A percentile compares a stretch with the other conserved stretches of the same genome.
Evolutionary conservation across 148 eudicot species (phyloP).

Genomic region (Rheum nobile): DNA sequence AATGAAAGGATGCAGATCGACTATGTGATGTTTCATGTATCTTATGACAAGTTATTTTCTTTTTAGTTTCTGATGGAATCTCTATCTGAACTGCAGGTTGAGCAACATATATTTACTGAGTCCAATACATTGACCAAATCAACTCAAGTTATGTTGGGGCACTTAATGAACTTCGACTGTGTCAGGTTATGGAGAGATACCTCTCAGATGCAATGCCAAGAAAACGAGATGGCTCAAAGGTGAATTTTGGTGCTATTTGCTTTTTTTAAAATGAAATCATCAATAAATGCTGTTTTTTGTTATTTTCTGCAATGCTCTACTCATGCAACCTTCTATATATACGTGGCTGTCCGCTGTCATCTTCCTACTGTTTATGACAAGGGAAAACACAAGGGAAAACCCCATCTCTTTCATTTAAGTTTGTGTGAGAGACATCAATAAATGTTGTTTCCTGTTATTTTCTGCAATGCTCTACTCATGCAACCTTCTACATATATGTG

Average conservation of each 20-base stretch:
- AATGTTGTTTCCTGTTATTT: too few species aligned
- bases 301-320: too few species aligned
- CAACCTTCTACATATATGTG: too few species aligned
- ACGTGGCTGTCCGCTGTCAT: background rate
- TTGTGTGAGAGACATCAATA: too few species aligned
- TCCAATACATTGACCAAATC: constrained; percentile 65
- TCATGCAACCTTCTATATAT: too few species aligned
- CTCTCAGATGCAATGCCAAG: constrained; percentile 24
- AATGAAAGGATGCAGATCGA: background rate
- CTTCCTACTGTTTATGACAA: background rate
- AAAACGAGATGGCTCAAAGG: constrained; percentile 42
- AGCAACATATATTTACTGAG: constrained; percentile 50
- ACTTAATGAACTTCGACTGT: constrained; percentile 76
- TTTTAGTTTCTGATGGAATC: too few species aligned
- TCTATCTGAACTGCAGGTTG: constrained; percentile 44
- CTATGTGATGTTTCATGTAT: background rate
- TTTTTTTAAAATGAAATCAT: background rate
- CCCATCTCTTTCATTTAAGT: too few species aligned
- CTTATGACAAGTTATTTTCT: background rate
- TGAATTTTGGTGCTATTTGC: constrained; percentile 10
- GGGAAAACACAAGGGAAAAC: too few species aligned
- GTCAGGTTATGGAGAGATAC: constrained; percentile 55
- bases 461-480: too few species aligned
- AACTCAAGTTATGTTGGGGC: constrained; percentile 58
- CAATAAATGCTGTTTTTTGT: too few species aligned